These are phyloP conservation scores for Cymbopogon citratus DNA, from an alignment of 176 grass and related monocot genomes.

Conservation along the genomic window DNA sequence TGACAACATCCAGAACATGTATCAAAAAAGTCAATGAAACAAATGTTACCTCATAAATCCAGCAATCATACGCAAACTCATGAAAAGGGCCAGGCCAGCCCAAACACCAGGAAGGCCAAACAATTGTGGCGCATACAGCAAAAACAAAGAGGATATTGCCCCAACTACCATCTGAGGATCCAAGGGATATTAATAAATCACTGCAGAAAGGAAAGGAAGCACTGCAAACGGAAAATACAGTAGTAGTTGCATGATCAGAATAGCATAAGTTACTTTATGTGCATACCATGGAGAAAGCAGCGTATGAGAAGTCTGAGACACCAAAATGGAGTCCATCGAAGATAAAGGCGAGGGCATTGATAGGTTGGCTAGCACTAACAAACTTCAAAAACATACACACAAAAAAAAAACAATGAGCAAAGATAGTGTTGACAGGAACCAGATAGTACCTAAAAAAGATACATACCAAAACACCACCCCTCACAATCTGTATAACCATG, in stretches of 20 bases:
- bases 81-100: conserved; percentile 71
- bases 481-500: conserved; percentile 56
- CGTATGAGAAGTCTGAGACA: conserved; percentile 74
- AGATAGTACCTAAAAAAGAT: conserved; percentile 6
- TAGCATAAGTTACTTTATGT: conserved; percentile 11
- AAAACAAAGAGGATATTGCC: conserved; percentile 60
- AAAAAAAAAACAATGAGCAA: conserved; percentile 16
- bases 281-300: conserved; percentile 68
- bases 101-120: conserved; percentile 71
- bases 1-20: not conserved
- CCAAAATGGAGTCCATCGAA: conserved; percentile 76
- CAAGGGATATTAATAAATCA: conserved; percentile 23
- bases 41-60: conserved; percentile 60
- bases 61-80: conserved; percentile 55
- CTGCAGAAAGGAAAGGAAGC: conserved; percentile 7
- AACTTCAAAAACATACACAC: conserved; percentile 46
- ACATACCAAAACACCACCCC: conserved; percentile 62
- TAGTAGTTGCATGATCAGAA: conserved; percentile 3
- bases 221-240: not conserved
- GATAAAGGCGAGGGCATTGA: conserved; percentile 77
- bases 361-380: conserved; percentile 68
- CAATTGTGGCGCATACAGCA: conserved; percentile 47
- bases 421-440: not conserved
- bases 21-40: not conserved
- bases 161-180: conserved; percentile 55